phyloP scores from a whole-genome alignment of 768 basidiomycete species.

The Crassisporium funariophilum region DNA sequence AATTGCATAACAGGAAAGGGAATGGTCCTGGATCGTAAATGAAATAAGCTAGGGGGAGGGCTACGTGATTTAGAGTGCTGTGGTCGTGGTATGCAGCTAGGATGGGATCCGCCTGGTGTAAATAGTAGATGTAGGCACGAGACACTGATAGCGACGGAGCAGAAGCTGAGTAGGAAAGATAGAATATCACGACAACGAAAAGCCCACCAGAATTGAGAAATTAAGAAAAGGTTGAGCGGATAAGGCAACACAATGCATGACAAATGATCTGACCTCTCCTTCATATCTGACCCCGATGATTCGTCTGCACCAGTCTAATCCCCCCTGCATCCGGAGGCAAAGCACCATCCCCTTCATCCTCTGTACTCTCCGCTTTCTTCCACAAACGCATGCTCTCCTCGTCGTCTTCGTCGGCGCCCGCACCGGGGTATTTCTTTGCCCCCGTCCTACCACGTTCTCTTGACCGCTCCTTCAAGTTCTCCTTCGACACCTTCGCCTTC shows the following conservation, averaged over 20 bases:
- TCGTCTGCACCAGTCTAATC: constrained; percentile 20
- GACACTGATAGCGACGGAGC: not conserved
- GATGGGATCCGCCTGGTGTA: no score
- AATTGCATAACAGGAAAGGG: no score
- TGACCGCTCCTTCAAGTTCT: constrained; percentile 43
- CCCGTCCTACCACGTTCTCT: constrained; percentile 37
- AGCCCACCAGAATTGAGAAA: not conserved
- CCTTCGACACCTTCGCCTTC: constrained; percentile 27
- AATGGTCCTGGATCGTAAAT: no score
- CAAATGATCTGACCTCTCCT: no score
- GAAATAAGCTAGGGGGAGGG: no score
- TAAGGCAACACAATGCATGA: no score
- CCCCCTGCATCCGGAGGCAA: constrained; percentile 17
- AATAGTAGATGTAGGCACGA: not conserved
- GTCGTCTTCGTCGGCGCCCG: constrained; percentile 52
- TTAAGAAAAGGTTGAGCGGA: no score
- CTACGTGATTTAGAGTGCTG: no score
- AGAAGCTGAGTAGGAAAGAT: not conserved
- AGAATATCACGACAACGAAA: not conserved
- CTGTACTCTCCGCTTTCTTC: constrained; percentile 13
- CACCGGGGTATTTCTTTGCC: constrained; percentile 51
- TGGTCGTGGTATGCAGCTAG: no score
- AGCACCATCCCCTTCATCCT: constrained; percentile 7
- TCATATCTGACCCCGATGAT: no score
- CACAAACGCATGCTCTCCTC: constrained; percentile 64